Evolutionary conservation across 1,284 basidiomycete species (phyloP), one percentile per base, ranked within the genome.

Genomic region (Cryptococcus amylolentus): DNA sequence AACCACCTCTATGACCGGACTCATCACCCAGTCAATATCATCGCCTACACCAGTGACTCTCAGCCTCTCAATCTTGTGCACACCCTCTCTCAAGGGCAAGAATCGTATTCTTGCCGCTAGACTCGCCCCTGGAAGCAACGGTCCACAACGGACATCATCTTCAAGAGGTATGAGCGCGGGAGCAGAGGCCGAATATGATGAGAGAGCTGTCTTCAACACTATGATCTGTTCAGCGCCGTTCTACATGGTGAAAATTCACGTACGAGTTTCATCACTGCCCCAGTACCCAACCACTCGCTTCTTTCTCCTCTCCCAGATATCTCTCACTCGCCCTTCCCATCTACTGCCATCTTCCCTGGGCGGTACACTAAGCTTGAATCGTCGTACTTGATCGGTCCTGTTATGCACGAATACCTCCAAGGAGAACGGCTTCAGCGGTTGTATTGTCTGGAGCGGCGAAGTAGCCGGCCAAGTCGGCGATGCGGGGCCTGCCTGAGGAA

Each of bases 391-490:
- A 49, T 84, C 80, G n/a, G 85, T 87, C 72, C 86, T 86, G 69
- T 93, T 94, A 70, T 88, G 90, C 50, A 93, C 88, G 67, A 93
- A 93, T 5, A 93, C 86, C 65, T 94, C 90, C 61, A 93, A 75
- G 42, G 84, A 86, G 73, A 94, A 94, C 49, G 83, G 81, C 62
- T 90, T 85, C 38, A 88, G 78, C 4, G 87, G 85, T 60, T 83
- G 84, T 64, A 92, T 63, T 45, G 45, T 68, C 61, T 54, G 23
- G 20, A 4, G 18, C 40, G 40, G 18, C 10, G 46, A 31, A 31
- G 18, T 41, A 9, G 31, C 53, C 51, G 56, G 52, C 52, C 55
- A 57, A 37, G 60, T 49, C 44, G 54, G 57, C 53, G 56, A 57
- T 63, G 61, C 41, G 28, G 38, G 28, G 37, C 13, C 6, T 3